Conservation (phyloP, 345 rosid species). For the Brassica napus region Da-Ae NC_063446.1:15285001-15285500, state of each 20-base stretch:
- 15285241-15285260: slow-evolving; percentile 64
- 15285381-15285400: slow-evolving; percentile 59
- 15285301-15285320: slow-evolving; percentile 47
- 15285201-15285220: slow-evolving; percentile 59
- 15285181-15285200: slow-evolving; percentile 60
- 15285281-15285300: slow-evolving; percentile 75
- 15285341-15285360: slow-evolving; percentile 93
- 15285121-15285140: slow-evolving; percentile 71
- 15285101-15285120: slow-evolving; percentile 92
- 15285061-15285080: slow-evolving; percentile 60
- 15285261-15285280: slow-evolving; percentile 88
- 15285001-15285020: slow-evolving; percentile 72
- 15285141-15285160: slow-evolving; percentile 67
- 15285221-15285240: slow-evolving; percentile 86
- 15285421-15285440: slow-evolving; percentile 63
- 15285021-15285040: slow-evolving; percentile 73
- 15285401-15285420: slow-evolving; percentile 70
- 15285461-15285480: slow-evolving; percentile 51
- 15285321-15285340: slow-evolving; percentile 79
- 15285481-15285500: slow-evolving; percentile 59
- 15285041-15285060: slow-evolving; percentile 67
- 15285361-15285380: slow-evolving; percentile 76
- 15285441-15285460: slow-evolving; percentile 60
- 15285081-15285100: slow-evolving; percentile 53
- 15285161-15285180: slow-evolving; percentile 54